Evolutionary conservation across 2,329 filamentous ascomycete genomes (phyloP), one percentile per base, ranked within the genome.

Genomic region (Phoma herbarum): DNA sequence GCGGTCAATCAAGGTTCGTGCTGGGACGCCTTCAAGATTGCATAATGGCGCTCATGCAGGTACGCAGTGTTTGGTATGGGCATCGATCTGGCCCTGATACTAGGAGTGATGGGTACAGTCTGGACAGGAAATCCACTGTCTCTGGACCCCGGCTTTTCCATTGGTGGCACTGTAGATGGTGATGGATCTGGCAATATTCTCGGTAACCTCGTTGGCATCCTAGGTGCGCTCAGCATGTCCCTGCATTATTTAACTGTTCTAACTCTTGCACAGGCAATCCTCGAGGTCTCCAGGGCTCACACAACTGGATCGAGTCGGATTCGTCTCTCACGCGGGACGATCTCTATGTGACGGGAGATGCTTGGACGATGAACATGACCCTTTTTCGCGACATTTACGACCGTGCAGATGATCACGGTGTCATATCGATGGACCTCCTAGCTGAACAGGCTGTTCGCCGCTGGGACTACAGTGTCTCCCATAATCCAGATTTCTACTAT

Each of bases 401-500:
- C 28, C 59, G 61, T 14, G 61, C 60, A 8, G 64, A 64, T 22
- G 52, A 62, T 10, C 53, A 64, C 10, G 62, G 64, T 11, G 52
- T 62, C 3, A 42, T 68, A 11, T 64, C 62, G 11, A 60, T 67
- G 55, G 63, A 68, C 18, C 16, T 60, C 1, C 35, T 68, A 9
- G 62, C 45, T 7, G 62, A 73, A 78, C 64, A 63, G 43, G 68
- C 69, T 37, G 67, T 67, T 16, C 63, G 75, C 14, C 79, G 83
- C 2, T 83, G 82, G 66, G 62, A 82, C 14, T 74, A 85, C 64
- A 81, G 78, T 39, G 79, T 84, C 10, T 70, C 73, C 23, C 80
- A 77, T 25, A 86, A 86, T 66, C 83, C 83, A 0, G 76, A 82
- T 46, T 85, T 85, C 68, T 86, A 83, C 72, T 84, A 82, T 50